A percentile compares a stretch with the other conserved stretches of the same genome.
Conservation (phyloP, 108 stramenopile species). For the Pseudonitzschia delicatissima region DNA sequence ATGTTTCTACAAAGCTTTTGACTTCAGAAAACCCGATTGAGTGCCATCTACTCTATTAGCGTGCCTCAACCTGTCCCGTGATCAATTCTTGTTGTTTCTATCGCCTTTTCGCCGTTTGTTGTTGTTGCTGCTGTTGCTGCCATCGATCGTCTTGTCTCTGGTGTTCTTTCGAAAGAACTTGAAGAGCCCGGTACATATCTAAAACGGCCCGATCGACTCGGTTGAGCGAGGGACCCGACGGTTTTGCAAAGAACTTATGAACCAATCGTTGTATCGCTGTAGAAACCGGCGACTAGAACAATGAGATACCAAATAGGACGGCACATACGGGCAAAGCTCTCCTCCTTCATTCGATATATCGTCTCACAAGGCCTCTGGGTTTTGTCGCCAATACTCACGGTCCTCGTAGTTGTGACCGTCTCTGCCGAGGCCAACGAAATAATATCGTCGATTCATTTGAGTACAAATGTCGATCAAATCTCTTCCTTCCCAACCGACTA, state of each 20-base stretch:
- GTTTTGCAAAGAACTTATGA: not conserved
- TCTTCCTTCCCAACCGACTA: constrained; percentile 62
- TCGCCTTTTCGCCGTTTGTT: no score
- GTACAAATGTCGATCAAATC: constrained; percentile 46
- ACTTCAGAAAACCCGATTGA: no score
- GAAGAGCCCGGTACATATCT: constrained; percentile 56
- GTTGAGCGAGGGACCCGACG: constrained; percentile 25
- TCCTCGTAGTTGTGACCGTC: constrained; percentile 46
- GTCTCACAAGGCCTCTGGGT: constrained; percentile 53
- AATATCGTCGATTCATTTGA: constrained; percentile 22
- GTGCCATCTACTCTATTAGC: no score
- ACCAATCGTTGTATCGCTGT: constrained; percentile 35
- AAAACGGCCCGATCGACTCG: constrained; percentile 49
- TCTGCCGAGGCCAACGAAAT: not conserved
- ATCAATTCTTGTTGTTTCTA: no score
- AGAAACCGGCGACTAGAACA: constrained; percentile 18
- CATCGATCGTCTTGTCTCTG: constrained; percentile 17
- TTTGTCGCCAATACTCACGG: constrained; percentile 53
- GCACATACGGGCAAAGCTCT: constrained; percentile 42
- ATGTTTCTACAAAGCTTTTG: no score
- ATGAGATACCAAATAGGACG: constrained; percentile 38
- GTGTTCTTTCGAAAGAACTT: constrained; percentile 27
- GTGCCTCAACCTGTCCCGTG: no score
- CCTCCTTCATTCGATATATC: constrained; percentile 52
- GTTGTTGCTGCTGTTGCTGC: no score